Evolutionary conservation across 257 asterid genomes (phyloP).

Genomic region (Fraxinus cuspidata): DNA sequence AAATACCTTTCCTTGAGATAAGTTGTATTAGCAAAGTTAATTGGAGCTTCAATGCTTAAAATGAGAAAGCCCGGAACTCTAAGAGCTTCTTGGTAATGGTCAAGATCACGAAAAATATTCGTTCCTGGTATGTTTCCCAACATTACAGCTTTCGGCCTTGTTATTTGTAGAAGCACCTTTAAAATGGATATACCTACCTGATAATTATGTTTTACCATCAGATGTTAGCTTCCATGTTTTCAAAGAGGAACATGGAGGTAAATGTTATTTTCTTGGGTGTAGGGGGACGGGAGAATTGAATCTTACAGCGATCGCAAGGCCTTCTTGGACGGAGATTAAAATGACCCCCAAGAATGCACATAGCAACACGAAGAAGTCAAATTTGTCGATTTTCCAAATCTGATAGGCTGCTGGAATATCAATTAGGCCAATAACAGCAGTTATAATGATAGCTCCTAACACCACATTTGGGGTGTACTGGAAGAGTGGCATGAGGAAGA

Average conservation of each 20-base stretch:
- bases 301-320: constrained; percentile 82
- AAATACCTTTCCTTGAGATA: constrained; percentile 77
- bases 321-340: constrained; percentile 72
- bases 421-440: constrained; percentile 80
- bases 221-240: not conserved
- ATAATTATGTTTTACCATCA: not conserved
- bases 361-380: constrained; percentile 67
- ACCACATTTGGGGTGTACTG: constrained; percentile 86
- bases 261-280: not conserved
- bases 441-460: constrained; percentile 79
- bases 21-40: constrained; percentile 81
- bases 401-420: constrained; percentile 83
- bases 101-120: constrained; percentile 65
- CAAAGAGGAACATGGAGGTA: not conserved
- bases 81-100: constrained; percentile 70
- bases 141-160: constrained; percentile 79
- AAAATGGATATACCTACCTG: constrained; percentile 81
- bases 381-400: constrained; percentile 79
- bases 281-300: not conserved
- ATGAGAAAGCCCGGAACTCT: constrained; percentile 64
- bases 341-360: constrained; percentile 82
- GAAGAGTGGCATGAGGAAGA: constrained; percentile 88
- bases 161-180: constrained; percentile 69
- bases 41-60: constrained; percentile 75
- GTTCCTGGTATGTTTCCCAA: constrained; percentile 80